Conservation (phyloP, 495 filamentous ascomycete species). For the Melanomma pulvis-pyrius region DNA sequence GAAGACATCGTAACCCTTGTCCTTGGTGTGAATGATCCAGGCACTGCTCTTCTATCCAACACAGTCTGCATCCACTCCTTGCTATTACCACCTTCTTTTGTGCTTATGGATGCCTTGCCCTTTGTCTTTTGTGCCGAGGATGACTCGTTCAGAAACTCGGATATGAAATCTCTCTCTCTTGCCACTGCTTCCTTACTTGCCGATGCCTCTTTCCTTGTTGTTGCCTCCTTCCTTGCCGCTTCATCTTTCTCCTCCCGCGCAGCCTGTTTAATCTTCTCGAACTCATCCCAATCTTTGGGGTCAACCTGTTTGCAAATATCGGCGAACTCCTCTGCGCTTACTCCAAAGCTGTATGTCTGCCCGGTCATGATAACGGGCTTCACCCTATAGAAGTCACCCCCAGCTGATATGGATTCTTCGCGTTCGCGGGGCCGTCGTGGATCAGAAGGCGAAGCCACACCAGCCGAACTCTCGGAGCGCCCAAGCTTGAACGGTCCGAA, state of each 20-base stretch:
- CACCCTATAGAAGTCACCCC: too few relatives aligned
- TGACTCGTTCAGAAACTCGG: constrained; percentile 15
- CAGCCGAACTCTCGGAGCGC: not conserved
- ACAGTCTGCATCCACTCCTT: constrained; percentile 21
- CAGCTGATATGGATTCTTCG: not conserved
- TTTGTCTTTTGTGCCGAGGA: not conserved
- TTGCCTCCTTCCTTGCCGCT: not conserved
- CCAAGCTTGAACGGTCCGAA: not conserved
- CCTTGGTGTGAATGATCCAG: not conserved
- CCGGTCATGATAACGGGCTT: too few relatives aligned
- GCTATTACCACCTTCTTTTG: not conserved
- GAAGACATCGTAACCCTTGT: not conserved
- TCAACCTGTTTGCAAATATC: not conserved
- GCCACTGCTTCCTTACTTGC: not conserved
- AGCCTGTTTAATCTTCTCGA: not conserved
- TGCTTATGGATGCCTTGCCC: not conserved
- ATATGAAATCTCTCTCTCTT: constrained; percentile 17
- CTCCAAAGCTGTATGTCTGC: too few relatives aligned
- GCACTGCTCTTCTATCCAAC: constrained; percentile 5
- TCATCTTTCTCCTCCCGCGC: not conserved
- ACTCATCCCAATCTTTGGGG: not conserved
- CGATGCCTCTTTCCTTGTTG: not conserved
- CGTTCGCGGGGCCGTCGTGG: constrained; percentile 16
- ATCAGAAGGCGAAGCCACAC: constrained; percentile 26
- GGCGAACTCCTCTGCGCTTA: not conserved